Conservation (phyloP, 805 yeast species). For the Metschnikowia anglica region DNA sequence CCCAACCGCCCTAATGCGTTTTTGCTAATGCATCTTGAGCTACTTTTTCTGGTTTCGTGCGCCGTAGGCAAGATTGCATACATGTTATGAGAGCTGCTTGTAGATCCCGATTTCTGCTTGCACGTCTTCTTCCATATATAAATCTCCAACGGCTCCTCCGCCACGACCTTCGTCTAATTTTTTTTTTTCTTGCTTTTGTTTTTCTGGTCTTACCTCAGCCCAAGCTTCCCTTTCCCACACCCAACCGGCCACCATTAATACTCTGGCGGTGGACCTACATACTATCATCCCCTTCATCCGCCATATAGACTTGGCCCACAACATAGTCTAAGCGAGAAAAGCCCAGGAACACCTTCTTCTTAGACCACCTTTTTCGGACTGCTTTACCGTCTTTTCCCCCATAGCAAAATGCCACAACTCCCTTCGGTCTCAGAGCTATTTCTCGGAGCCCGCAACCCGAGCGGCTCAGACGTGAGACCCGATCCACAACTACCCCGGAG, state of each 20-base stretch:
- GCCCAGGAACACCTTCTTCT: no score
- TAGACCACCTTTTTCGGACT: no score
- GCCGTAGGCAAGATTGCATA: constrained; percentile 12
- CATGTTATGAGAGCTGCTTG: constrained; percentile 10
- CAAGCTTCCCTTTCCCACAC: no score
- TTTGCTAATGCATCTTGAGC: constrained; percentile 7
- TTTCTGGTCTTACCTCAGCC: neutral
- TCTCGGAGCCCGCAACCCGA: constrained; percentile 20
- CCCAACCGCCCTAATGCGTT: constrained; percentile 11
- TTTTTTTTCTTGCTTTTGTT: neutral
- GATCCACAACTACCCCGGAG: constrained; percentile 8
- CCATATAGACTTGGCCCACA: neutral
- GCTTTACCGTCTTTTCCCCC: no score
- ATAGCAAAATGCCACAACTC: constrained; percentile 18
- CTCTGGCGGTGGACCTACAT: neutral
- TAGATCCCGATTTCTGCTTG: constrained; percentile 13
- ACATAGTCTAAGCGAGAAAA: no score
- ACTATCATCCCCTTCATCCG: neutral
- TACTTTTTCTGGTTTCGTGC: constrained; percentile 2
- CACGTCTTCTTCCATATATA: constrained; percentile 3
- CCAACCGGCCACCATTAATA: neutral
- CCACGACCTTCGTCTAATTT: neutral
- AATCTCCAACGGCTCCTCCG: constrained; percentile 5
- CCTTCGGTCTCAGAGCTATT: constrained; percentile 23
- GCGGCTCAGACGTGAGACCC: neutral